Conservation (phyloP, 2,329 filamentous ascomycete genomes). For the Epichloe sibirici region DNA sequence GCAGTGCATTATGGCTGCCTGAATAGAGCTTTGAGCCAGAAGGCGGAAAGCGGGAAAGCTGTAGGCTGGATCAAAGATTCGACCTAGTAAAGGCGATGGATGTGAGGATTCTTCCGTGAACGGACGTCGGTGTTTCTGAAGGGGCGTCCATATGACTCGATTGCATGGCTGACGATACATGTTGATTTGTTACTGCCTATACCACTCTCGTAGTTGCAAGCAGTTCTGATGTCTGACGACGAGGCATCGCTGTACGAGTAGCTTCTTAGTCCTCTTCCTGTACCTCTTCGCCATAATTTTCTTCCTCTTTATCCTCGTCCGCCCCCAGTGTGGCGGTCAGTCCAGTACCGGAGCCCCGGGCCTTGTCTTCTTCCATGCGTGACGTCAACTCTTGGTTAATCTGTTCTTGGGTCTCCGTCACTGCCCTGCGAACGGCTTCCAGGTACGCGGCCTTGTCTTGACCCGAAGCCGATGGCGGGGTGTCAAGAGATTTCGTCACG, state of each 20-base stretch:
- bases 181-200: constrained; percentile 14
- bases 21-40: constrained; percentile 31
- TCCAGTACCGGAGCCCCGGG: constrained; percentile 24
- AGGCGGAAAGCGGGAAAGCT: constrained; percentile 19
- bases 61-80: constrained; percentile 26
- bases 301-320: constrained; percentile 51
- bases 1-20: constrained; percentile 77
- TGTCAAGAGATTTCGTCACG: constrained; percentile 23
- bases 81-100: constrained; percentile 9
- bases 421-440: constrained; percentile 41
- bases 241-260: background rate
- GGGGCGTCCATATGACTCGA: background rate
- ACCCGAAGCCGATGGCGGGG: constrained; percentile 23
- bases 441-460: constrained; percentile 49
- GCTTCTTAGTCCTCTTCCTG: constrained; percentile 46
- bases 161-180: background rate
- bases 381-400: constrained; percentile 61
- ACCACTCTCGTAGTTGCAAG: constrained; percentile 9
- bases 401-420: constrained; percentile 46
- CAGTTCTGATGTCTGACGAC: background rate
- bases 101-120: background rate
- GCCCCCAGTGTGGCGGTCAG: constrained; percentile 14
- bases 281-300: constrained; percentile 78
- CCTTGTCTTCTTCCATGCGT: constrained; percentile 64
- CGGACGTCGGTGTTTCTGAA: background rate